Conservation (phyloP, 108 stramenopile species). For the Schizochytrium sp. region DNA sequence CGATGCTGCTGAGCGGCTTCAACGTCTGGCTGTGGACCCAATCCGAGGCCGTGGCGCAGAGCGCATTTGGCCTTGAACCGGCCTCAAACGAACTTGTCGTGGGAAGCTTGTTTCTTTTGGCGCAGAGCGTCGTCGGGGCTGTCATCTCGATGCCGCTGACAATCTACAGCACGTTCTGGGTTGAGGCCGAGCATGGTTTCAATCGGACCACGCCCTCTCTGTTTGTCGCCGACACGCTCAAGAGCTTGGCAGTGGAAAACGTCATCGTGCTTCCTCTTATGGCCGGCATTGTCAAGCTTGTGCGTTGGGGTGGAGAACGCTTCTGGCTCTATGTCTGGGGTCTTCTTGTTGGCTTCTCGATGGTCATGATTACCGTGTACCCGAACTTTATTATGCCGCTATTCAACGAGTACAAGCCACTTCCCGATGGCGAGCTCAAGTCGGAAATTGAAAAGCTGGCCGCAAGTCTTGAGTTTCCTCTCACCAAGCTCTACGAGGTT, state of each 20-base stretch:
- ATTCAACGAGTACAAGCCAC: slow-evolving; percentile 93
- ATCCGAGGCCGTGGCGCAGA: slow-evolving; percentile 39
- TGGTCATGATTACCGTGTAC: slow-evolving; percentile 83
- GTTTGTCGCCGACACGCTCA: slow-evolving; percentile 83
- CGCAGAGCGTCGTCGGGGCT: slow-evolving; percentile 61
- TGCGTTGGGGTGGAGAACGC: slow-evolving; percentile 65
- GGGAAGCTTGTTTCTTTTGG: slow-evolving; percentile 64
- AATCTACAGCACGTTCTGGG: slow-evolving; percentile 75
- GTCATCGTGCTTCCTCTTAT: slow-evolving; percentile 78
- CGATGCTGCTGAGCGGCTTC: slow-evolving; percentile 65
- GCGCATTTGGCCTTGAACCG: slow-evolving; percentile 52
- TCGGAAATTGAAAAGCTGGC: slow-evolving; percentile 79
- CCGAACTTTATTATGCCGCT: slow-evolving; percentile 92
- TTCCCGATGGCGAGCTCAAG: slow-evolving; percentile 77
- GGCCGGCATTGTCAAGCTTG: slow-evolving; percentile 70
- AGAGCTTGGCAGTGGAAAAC: slow-evolving; percentile 63
- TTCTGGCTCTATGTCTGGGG: slow-evolving; percentile 93
- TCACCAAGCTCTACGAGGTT: slow-evolving; percentile 91
- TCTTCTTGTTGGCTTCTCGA: slow-evolving; percentile 71
- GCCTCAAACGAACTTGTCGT: slow-evolving; percentile 70
- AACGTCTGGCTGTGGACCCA: slow-evolving; percentile 64
- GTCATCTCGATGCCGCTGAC: slow-evolving; percentile 73
- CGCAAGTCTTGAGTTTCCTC: slow-evolving; percentile 72
- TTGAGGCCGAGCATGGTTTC: slow-evolving; percentile 93
- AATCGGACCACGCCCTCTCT: slow-evolving; percentile 82